phyloP scores from a whole-genome alignment of 2,329 filamentous ascomycete species.

The Aspergillus niger region DNA sequence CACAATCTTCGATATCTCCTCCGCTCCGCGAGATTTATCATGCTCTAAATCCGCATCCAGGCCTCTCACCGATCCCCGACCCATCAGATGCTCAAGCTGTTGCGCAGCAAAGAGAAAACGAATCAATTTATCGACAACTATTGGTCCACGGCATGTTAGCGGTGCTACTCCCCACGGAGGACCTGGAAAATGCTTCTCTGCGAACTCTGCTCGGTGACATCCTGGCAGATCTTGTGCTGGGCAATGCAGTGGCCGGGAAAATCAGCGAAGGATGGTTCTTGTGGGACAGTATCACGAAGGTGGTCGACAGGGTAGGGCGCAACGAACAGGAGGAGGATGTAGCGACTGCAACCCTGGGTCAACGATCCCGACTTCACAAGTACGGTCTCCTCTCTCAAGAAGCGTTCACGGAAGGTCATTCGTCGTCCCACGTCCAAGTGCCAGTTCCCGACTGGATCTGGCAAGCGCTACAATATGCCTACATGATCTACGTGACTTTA shows the following conservation, averaged over 20 bases:
- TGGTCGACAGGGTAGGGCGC: constrained; percentile 54
- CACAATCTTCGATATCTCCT: constrained; percentile 61
- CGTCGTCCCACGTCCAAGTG: constrained; percentile 36
- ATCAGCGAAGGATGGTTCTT: constrained; percentile 85
- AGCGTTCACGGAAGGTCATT: constrained; percentile 26
- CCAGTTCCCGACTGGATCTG: constrained; percentile 48
- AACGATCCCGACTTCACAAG: constrained; percentile 53
- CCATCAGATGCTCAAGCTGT: constrained; percentile 53
- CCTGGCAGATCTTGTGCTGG: constrained; percentile 84
- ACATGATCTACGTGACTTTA: constrained; percentile 60
- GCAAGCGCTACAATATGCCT: constrained; percentile 55
- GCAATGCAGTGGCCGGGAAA: constrained; percentile 76
- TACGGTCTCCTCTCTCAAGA: constrained; percentile 56
- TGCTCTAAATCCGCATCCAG: constrained; percentile 76
- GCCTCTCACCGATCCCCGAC: constrained; percentile 74
- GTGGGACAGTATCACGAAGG: constrained; percentile 79
- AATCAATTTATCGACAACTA: constrained; percentile 81
- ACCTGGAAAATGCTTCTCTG: constrained; percentile 84
- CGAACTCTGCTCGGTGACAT: constrained; percentile 83
- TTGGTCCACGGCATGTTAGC: constrained; percentile 81
- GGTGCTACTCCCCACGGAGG: constrained; percentile 85
- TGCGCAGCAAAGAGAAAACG: constrained; percentile 70
- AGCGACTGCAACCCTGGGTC: constrained; percentile 35
- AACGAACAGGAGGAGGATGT: constrained; percentile 20
- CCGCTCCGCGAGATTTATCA: constrained; percentile 76